phyloP scores from a whole-genome alignment of 2,329 filamentous ascomycete genomes.

The Leptodontidium sp. region DNA sequence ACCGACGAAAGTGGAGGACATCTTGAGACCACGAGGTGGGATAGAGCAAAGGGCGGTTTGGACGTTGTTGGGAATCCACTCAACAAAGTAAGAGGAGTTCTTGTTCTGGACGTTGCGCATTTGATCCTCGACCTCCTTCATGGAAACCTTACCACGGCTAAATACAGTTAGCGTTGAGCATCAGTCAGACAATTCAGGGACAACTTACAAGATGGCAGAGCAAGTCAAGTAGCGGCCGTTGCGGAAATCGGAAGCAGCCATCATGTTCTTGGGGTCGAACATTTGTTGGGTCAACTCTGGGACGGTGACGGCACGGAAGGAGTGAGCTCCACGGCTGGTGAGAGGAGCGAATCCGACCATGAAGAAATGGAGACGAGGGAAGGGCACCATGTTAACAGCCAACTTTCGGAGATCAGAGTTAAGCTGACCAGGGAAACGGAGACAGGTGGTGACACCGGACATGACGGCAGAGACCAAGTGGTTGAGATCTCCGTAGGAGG shows the following conservation, averaged over 20 bases:
- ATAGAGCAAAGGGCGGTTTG: slow-evolving; percentile 99
- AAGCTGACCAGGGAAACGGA: slow-evolving; percentile 99
- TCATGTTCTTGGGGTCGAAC: slow-evolving; percentile 99
- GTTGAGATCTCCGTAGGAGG: slow-evolving; percentile 99
- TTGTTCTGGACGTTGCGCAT: slow-evolving; percentile 99
- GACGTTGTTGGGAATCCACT: slow-evolving; percentile 99
- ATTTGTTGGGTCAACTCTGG: slow-evolving; percentile 99
- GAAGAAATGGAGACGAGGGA: slow-evolving; percentile 99
- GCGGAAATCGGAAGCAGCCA: slow-evolving; percentile 99
- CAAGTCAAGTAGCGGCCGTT: slow-evolving; percentile 99
- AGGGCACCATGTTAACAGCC: slow-evolving; percentile 99
- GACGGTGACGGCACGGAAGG: slow-evolving; percentile 97
- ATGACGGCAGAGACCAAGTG: slow-evolving; percentile 99
- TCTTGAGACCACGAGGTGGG: slow-evolving; percentile 95
- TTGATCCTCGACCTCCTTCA: slow-evolving; percentile 99
- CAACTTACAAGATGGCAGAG: slow-evolving; percentile 85
- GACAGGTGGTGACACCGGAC: slow-evolving; percentile 98
- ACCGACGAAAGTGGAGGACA: slow-evolving; percentile 98
- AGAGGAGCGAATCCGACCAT: slow-evolving; percentile 99
- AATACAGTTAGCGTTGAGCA: slow-evolving; percentile 45
- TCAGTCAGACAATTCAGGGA: slow-evolving; percentile 43
- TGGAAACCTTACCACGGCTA: slow-evolving; percentile 97
- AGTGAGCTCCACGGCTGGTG: slow-evolving; percentile 89
- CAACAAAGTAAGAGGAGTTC: slow-evolving; percentile 99
- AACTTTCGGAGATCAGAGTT: slow-evolving; percentile 99